Conservation (phyloP, 257 asterid genomes). For the Przewalskia tangutica region DNA sequence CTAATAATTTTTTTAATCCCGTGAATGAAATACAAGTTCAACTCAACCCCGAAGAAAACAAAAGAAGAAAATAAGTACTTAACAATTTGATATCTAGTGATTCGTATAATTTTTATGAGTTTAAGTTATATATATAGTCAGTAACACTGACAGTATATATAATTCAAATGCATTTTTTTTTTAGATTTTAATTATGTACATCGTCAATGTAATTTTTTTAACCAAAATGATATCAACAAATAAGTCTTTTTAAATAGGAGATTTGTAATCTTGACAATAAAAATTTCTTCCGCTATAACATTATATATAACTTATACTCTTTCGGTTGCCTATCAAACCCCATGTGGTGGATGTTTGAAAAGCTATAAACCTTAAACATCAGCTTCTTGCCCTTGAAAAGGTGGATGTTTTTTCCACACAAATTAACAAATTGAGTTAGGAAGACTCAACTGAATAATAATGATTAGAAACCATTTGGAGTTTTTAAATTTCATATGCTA, state of each 20-base stretch:
- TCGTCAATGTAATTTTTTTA: too few species aligned
- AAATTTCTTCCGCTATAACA: not conserved
- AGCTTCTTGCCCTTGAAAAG: not conserved
- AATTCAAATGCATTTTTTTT: too few species aligned
- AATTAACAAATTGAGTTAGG: not conserved
- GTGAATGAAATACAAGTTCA: too few species aligned
- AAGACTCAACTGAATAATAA: too few species aligned
- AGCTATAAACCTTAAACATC: not conserved
- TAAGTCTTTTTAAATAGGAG: too few species aligned
- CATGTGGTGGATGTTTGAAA: conserved; percentile 7
- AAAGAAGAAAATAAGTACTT: not conserved
- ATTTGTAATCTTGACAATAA: too few species aligned
- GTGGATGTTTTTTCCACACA: not conserved
- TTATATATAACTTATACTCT: not conserved
- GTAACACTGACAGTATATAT: too few species aligned
- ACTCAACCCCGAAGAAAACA: too few species aligned
- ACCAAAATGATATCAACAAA: not conserved
- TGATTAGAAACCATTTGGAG: not conserved
- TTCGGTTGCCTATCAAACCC: not conserved
- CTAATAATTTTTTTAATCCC: not conserved
- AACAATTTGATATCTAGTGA: not conserved
- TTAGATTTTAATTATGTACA: not conserved
- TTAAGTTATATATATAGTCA: too few species aligned
- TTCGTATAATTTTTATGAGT: not conserved
- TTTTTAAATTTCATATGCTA: not conserved